Evolutionary conservation across 176 grass and related monocot species (phyloP).

Genomic region (Phyllostachys edulis): DNA sequence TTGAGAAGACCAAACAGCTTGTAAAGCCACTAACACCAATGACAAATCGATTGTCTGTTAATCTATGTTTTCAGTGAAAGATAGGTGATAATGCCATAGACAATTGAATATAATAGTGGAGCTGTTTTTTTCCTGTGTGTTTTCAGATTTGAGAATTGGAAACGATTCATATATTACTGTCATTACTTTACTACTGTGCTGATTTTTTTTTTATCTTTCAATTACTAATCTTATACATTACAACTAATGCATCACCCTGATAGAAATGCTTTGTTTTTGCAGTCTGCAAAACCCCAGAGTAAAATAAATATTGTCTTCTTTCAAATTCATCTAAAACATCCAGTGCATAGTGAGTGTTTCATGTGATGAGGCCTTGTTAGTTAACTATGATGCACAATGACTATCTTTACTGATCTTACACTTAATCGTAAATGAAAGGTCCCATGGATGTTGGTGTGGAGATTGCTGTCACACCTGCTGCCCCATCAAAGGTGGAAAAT

Average conservation of each 20-base stretch:
- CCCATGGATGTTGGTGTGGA: slow-evolving; percentile 26
- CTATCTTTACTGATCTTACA: slow-evolving; percentile 18
- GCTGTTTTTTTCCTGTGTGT: not conserved
- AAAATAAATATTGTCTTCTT: not conserved
- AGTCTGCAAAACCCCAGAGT: not conserved
- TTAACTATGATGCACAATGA: not conserved
- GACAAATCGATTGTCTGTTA: not conserved
- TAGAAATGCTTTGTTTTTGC: not conserved
- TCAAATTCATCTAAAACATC: not conserved
- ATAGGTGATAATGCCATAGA: not conserved
- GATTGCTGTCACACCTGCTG: slow-evolving; percentile 8
- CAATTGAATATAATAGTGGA: not conserved
- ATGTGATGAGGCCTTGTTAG: not conserved
- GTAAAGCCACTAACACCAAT: not conserved
- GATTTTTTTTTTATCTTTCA: not conserved
- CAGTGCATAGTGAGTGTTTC: not conserved
- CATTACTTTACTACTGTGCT: not conserved
- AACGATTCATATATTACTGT: not conserved
- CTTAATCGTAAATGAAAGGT: slow-evolving; percentile 30
- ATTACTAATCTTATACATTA: not conserved
- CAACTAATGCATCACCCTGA: not conserved
- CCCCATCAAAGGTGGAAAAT: slow-evolving; percentile 44
- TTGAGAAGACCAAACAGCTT: not conserved
- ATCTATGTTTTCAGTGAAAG: not conserved
- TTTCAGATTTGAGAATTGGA: not conserved